phyloP scores from a whole-genome alignment of 2,329 filamentous ascomycete genomes.

The Botrytis medusae region DNA sequence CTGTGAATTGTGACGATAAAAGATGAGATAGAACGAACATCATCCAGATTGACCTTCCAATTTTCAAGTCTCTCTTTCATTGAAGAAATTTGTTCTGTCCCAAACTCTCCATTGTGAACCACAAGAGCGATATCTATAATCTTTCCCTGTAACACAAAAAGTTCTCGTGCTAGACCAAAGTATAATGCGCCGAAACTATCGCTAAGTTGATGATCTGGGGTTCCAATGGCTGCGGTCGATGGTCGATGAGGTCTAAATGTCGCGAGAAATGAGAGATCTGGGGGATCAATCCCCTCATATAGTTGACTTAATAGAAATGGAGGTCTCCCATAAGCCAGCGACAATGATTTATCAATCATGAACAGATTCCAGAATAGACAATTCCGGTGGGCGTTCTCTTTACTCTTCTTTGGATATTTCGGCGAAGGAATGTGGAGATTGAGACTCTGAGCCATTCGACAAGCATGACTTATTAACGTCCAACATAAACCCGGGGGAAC shows the following conservation, averaged over 20 bases:
- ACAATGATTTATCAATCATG: slow-evolving; percentile 25
- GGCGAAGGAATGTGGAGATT: slow-evolving; percentile 22
- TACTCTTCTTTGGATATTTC: slow-evolving; percentile 4
- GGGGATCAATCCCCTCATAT: slow-evolving; percentile 24
- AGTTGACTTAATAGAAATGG: slow-evolving; percentile 20
- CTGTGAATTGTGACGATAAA: background rate
- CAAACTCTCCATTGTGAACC: slow-evolving; percentile 7
- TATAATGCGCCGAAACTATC: slow-evolving; percentile 22
- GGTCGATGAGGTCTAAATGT: slow-evolving; percentile 14
- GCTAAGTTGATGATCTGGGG: background rate
- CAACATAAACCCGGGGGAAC: slow-evolving; percentile 26
- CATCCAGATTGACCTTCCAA: slow-evolving; percentile 7
- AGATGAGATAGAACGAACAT: background rate
- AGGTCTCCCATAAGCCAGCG: slow-evolving; percentile 26
- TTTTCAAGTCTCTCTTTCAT: background rate
- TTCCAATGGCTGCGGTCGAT: background rate
- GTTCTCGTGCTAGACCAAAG: slow-evolving; percentile 19
- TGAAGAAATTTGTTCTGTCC: background rate
- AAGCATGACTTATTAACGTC: slow-evolving; percentile 27
- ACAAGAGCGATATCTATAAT: slow-evolving; percentile 20
- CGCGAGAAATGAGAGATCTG: slow-evolving; percentile 17
- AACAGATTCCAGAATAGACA: slow-evolving; percentile 28
- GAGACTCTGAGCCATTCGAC: slow-evolving; percentile 26
- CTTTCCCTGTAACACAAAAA: slow-evolving; percentile 22
- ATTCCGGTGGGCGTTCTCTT: slow-evolving; percentile 20